These are phyloP conservation scores for Xylaria sp. DNA, from an alignment of 2,329 filamentous ascomycete genomes.

Conservation along the genomic window DNA sequence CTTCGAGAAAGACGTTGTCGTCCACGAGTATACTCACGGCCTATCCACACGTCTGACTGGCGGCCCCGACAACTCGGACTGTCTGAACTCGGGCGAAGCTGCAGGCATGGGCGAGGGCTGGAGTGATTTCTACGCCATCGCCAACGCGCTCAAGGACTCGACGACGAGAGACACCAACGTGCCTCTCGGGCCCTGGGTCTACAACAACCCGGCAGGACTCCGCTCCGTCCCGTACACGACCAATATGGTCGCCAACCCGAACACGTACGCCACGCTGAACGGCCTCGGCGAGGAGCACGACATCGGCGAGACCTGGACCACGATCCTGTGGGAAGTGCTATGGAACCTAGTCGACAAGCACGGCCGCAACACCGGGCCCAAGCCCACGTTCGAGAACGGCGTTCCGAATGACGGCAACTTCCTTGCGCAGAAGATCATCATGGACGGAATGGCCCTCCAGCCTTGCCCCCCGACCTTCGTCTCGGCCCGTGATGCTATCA, in stretches of 20 bases:
- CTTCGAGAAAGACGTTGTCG: constrained; percentile 69
- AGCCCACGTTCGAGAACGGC: constrained; percentile 53
- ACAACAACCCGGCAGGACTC: constrained; percentile 52
- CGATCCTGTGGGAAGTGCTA: constrained; percentile 60
- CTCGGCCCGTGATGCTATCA: constrained; percentile 58
- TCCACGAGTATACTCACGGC: constrained; percentile 68
- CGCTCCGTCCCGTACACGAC: constrained; percentile 59
- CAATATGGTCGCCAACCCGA: constrained; percentile 55
- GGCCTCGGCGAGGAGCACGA: constrained; percentile 52
- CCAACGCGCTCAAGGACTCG: constrained; percentile 55
- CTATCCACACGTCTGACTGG: constrained; percentile 68
- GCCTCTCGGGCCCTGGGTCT: constrained; percentile 57
- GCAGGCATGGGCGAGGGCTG: constrained; percentile 63
- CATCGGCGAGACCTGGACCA: constrained; percentile 60
- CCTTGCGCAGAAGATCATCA: constrained; percentile 58
- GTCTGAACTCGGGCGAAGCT: constrained; percentile 54
- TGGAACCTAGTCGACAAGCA: constrained; percentile 63
- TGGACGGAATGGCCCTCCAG: constrained; percentile 61
- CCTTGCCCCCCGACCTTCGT: constrained; percentile 62
- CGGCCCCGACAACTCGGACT: constrained; percentile 63
- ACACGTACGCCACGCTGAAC: constrained; percentile 55
- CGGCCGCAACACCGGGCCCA: constrained; percentile 55
- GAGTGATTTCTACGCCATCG: constrained; percentile 61
- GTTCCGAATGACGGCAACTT: constrained; percentile 59
- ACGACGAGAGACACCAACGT: constrained; percentile 58